These are phyloP conservation scores for Neofusicoccum ribis DNA, from an alignment of 2,329 filamentous ascomycete species.

Conservation along the genomic window DNA sequence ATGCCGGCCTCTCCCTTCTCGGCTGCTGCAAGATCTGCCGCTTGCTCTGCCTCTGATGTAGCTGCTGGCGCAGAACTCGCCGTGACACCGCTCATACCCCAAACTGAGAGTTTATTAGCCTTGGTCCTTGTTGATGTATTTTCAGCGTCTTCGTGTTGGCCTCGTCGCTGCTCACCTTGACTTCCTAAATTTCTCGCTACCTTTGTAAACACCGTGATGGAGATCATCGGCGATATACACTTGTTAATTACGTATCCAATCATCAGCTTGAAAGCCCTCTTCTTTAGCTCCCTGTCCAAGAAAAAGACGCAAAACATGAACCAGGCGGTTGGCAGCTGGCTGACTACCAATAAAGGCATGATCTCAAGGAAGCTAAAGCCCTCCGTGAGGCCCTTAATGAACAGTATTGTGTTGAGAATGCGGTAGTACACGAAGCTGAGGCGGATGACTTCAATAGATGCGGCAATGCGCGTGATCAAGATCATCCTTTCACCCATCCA, in stretches of 20 bases:
- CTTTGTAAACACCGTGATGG: slow-evolving; percentile 26
- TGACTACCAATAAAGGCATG: slow-evolving; percentile 24
- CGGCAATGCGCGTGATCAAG: slow-evolving; percentile 32
- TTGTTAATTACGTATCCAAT: slow-evolving; percentile 26
- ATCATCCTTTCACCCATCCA: slow-evolving; percentile 32
- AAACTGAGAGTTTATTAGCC: background rate
- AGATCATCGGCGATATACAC: slow-evolving; percentile 25
- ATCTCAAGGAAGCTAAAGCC: slow-evolving; percentile 23
- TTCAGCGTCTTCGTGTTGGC: background rate
- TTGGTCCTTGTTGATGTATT: no score
- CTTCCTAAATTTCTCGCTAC: slow-evolving; percentile 26
- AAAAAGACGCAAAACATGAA: slow-evolving; percentile 23
- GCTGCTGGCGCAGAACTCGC: slow-evolving; percentile 10
- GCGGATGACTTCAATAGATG: slow-evolving; percentile 33
- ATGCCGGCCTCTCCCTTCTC: background rate
- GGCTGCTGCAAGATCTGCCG: background rate
- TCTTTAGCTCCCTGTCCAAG: slow-evolving; percentile 23
- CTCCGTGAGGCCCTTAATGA: slow-evolving; percentile 27
- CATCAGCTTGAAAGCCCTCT: slow-evolving; percentile 25
- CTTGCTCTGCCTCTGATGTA: slow-evolving; percentile 13
- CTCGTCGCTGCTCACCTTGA: slow-evolving; percentile 18
- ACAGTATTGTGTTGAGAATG: slow-evolving; percentile 34
- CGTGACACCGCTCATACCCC: slow-evolving; percentile 15
- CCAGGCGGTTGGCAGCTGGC: slow-evolving; percentile 26
- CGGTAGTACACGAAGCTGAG: slow-evolving; percentile 39